Evolutionary conservation across 257 asterid genomes (phyloP).

Genomic region (Fraxinus americana): DNA sequence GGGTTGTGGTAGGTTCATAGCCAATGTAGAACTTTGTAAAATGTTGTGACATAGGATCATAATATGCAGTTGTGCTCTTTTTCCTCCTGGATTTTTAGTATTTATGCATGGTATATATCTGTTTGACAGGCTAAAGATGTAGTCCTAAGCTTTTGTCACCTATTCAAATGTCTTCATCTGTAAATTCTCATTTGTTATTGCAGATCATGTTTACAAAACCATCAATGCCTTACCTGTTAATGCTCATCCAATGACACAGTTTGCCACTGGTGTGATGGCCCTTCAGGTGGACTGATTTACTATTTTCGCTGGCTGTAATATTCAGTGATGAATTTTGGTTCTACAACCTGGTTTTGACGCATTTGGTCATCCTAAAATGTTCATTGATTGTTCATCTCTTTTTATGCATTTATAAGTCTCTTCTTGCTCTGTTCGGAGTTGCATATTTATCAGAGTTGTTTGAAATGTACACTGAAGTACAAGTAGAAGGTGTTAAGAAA

Average conservation of each 20-base stretch:
- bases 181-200: conserved; percentile 31
- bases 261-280: conserved; percentile 93
- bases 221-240: conserved; percentile 75
- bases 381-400: background rate
- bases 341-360: background rate
- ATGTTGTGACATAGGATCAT: too few species aligned
- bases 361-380: conserved; percentile 8
- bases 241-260: conserved; percentile 96
- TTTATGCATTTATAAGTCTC: background rate
- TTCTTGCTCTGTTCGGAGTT: background rate
- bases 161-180: conserved; percentile 11
- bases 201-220: conserved; percentile 83
- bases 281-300: conserved; percentile 61
- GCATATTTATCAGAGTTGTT: background rate
- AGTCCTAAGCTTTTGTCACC: conserved; percentile 11
- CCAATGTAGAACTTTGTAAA: background rate
- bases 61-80: background rate
- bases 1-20: background rate
- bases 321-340: background rate
- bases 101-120: background rate
- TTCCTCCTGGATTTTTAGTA: conserved; percentile 12
- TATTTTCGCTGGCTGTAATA: conserved; percentile 14
- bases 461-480: background rate
- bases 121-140: conserved; percentile 1
- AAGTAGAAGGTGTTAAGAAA: background rate